Evolutionary conservation across 768 basidiomycete genomes (phyloP), one percentile per base, ranked within the genome.

Genomic region (Trametes cinnabarina): DNA sequence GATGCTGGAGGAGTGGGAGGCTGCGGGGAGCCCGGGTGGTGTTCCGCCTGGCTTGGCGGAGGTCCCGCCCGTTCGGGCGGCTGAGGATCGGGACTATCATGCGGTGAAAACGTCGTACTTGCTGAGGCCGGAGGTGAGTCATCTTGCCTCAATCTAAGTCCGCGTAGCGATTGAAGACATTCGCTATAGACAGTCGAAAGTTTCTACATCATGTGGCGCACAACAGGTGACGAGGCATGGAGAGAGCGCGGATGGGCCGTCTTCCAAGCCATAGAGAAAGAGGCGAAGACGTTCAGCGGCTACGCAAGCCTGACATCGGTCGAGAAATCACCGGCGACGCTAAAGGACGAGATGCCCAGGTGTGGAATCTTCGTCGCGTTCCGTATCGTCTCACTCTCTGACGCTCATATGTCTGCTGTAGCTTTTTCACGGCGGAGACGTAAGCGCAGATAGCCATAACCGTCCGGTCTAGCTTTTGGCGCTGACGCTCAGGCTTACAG

Each of bases 271-370:
- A 80, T 92, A 14, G 80, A 87, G 69, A 76, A 73, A 41, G 76
- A 85, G 60, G 76, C 86, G 14, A 84, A 79, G 68, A 86, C 83
- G 2, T 58, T 73, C 2, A 75, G 69, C 47, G 89, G 88, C 20
- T 92, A 88, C 64, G 81, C 87, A 1, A 84, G 72, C 57, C 69
- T 90, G 43, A 63, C 63, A 47, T 71, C 74, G 5, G 87, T 90
- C 8, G 79, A 83, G 26, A 60, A 61, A 12, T 65, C 71, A 0
- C 75, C 78, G 19, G 73, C 79, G 1, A 51, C 63, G 12, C 70
- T 75, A 65, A 71, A 70, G 39, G 81, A 90, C 65, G 75, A 75
- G 25, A 89, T 90, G 88, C 88, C 88, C 14, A 90, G 87, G 87
- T 86, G 30, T 43, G 79, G 67, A 26, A 20, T 20, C 67, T 9